Evolutionary conservation across 2,329 filamentous ascomycete genomes (phyloP).

Genomic region (Podosphaera aphanis): DNA sequence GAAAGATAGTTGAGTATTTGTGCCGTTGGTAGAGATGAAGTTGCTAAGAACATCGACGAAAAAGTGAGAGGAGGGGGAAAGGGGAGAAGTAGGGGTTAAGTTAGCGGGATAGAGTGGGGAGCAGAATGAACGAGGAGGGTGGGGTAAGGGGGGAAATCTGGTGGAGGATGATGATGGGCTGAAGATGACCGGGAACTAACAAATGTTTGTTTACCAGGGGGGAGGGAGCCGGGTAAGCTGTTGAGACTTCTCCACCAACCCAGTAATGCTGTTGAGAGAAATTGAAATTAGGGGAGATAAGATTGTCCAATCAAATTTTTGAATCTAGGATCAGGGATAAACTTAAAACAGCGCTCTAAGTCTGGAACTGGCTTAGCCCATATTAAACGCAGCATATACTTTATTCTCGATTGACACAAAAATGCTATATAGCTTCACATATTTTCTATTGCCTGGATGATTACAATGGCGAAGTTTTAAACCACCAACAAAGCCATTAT

Average conservation of each 20-base stretch:
- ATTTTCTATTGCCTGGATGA: no score
- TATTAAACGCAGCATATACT: background rate
- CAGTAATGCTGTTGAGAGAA: background rate
- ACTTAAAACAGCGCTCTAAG: background rate
- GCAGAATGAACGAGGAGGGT: background rate
- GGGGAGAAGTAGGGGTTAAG: background rate
- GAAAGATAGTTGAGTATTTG: background rate
- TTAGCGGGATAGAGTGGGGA: background rate
- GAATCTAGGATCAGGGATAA: background rate
- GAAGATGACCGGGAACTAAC: background rate
- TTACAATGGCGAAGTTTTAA: no score
- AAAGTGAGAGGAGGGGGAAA: background rate
- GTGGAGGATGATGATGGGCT: background rate
- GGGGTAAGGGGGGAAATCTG: background rate
- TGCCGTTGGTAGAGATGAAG: background rate
- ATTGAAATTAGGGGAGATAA: background rate
- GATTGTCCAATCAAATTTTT: background rate
- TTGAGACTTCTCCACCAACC: background rate
- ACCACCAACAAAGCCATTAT: no score
- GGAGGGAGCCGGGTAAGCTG: background rate
- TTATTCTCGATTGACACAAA: background rate
- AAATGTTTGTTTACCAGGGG: background rate
- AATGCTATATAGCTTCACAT: no score
- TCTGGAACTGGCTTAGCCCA: background rate
- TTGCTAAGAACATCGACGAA: background rate